A percentile compares a stretch with the other conserved stretches of the same genome.
phyloP scores from a whole-genome alignment of 345 rosid genomes.

The Garcia nutans region DNA sequence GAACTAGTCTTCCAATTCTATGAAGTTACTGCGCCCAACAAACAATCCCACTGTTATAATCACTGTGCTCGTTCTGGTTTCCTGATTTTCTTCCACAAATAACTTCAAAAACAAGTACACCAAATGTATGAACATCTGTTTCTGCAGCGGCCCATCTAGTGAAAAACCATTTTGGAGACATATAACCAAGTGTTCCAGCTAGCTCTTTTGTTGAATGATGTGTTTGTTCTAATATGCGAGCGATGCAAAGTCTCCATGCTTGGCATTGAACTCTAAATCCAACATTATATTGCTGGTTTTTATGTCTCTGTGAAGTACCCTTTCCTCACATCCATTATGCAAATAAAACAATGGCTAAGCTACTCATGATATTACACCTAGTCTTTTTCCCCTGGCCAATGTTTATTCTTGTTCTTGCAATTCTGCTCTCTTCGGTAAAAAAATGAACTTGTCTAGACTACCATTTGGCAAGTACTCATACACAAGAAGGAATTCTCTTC shows the following conservation, averaged over 20 bases:
- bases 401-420: conserved; percentile 21
- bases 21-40: conserved; percentile 60
- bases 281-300: conserved; percentile 79
- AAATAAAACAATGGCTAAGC: conserved; percentile 70
- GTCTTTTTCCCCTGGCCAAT: conserved; percentile 55
- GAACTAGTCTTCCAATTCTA: conserved; percentile 41
- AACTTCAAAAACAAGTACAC: conserved; percentile 61
- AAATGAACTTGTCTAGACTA: conserved; percentile 36
- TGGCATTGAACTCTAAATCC: conserved; percentile 56
- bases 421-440: not conserved
- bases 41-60: conserved; percentile 53
- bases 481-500: conserved; percentile 49
- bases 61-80: conserved; percentile 26
- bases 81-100: conserved; percentile 56
- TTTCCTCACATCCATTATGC: conserved; percentile 58
- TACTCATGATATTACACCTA: conserved; percentile 42
- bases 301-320: conserved; percentile 69
- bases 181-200: conserved; percentile 76
- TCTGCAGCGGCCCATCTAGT: conserved; percentile 57
- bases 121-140: conserved; percentile 68
- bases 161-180: conserved; percentile 72
- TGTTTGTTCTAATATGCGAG: conserved; percentile 56
- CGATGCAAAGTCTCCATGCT: conserved; percentile 68
- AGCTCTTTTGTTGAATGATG: conserved; percentile 71
- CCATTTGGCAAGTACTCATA: no score